These are phyloP conservation scores for Choricystis sp. DNA, from an alignment of 139 green algal species.

Conservation along the genomic window DNA sequence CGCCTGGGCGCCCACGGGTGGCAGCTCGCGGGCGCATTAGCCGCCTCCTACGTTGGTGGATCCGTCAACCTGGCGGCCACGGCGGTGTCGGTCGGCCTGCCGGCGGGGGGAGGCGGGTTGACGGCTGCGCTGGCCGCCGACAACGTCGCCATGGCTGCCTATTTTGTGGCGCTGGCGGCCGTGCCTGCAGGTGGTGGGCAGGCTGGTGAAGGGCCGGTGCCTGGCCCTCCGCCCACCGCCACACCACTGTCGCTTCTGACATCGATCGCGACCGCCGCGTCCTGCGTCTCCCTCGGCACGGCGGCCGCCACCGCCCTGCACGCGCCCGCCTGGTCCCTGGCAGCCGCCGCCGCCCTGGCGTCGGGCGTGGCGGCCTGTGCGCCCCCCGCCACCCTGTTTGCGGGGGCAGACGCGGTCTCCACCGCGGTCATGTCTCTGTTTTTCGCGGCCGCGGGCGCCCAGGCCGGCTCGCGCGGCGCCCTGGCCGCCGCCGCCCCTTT, in stretches of 20 bases:
- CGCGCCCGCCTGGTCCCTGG: conserved; percentile 8
- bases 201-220: not conserved
- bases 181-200: not conserved
- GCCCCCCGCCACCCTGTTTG: conserved; percentile 10
- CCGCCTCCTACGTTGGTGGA: conserved; percentile 52
- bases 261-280: not conserved
- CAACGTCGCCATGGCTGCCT: conserved; percentile 46
- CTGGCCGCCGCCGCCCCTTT: conserved; percentile 20
- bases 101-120: conserved; percentile 10
- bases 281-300: not conserved
- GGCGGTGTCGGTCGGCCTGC: conserved; percentile 16
- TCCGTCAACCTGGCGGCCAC: conserved; percentile 50
- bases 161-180: conserved; percentile 14
- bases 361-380: conserved; percentile 7
- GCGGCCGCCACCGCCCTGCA: not conserved
- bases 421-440: conserved; percentile 50
- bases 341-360: conserved; percentile 17
- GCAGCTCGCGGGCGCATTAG: conserved; percentile 33
- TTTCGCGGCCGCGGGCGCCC: conserved; percentile 62
- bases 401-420: conserved; percentile 24
- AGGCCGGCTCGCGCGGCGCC: conserved; percentile 24
- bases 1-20: not conserved
- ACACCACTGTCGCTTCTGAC: too few relatives aligned
- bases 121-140: conserved; percentile 37
- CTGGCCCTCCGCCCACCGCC: not conserved